A percentile compares a stretch with the other conserved stretches of the same genome.
These are phyloP conservation scores for Fusarium vanettenii DNA, from an alignment of 2,329 filamentous ascomycete genomes.

Conservation along the genomic window DNA sequence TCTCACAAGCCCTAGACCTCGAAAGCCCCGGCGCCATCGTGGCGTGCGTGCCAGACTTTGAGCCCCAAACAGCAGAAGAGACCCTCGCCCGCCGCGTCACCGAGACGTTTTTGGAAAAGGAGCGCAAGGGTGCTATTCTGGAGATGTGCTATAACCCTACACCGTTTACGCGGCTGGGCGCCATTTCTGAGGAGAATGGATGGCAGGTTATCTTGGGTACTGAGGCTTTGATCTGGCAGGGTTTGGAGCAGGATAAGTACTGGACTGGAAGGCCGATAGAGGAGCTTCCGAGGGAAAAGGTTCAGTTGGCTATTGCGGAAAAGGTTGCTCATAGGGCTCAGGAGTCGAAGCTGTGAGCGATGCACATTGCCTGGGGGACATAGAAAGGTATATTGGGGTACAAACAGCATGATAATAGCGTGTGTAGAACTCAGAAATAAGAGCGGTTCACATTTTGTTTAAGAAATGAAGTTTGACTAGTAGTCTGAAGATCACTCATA, in stretches of 20 bases:
- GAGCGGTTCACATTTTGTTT: neutral
- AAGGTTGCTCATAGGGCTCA: conserved; percentile 42
- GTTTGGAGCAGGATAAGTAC: conserved; percentile 72
- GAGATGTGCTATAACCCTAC: conserved; percentile 88
- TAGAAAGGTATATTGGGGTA: neutral
- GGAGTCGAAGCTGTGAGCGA: conserved; percentile 29
- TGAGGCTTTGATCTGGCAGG: conserved; percentile 82
- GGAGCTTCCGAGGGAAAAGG: conserved; percentile 56
- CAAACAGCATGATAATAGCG: neutral
- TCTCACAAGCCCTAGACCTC: conserved; percentile 68
- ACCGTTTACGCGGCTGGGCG: conserved; percentile 74
- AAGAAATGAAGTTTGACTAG: no score
- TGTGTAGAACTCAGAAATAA: neutral
- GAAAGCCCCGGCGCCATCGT: conserved; percentile 75
- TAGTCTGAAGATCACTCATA: neutral
- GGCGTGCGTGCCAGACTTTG: conserved; percentile 80
- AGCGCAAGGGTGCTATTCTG: conserved; percentile 74
- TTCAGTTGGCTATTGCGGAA: conserved; percentile 38
- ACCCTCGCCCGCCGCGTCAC: conserved; percentile 67
- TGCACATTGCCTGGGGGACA: neutral
- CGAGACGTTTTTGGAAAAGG: conserved; percentile 58
- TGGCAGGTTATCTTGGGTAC: conserved; percentile 83
- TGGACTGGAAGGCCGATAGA: conserved; percentile 74
- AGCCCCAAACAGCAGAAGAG: conserved; percentile 74
- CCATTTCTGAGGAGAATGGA: conserved; percentile 68